phyloP scores from a whole-genome alignment of 305 asterid species.

The Fraxinus angustifolia region DNA sequence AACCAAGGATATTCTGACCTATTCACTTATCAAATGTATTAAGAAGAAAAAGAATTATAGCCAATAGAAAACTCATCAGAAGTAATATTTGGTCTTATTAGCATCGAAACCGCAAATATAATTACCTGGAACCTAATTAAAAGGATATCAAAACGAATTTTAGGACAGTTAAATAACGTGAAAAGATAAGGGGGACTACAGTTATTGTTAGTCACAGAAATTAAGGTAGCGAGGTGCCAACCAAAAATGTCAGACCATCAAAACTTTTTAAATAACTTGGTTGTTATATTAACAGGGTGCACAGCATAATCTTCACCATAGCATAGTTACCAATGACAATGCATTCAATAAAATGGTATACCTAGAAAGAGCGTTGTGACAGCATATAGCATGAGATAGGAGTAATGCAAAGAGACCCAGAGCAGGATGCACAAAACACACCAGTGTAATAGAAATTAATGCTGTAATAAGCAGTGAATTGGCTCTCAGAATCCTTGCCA shows the following conservation, averaged over 20 bases:
- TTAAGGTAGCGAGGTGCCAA: neutral
- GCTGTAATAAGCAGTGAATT: conserved; percentile 57
- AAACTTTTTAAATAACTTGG: neutral
- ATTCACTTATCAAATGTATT: neutral
- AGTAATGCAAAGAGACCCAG: conserved; percentile 76
- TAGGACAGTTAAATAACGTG: neutral
- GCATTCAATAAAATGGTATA: conserved; percentile 18
- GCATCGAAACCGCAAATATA: neutral
- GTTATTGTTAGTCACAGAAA: neutral
- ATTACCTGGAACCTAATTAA: neutral
- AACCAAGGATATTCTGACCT: neutral
- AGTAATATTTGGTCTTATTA: neutral
- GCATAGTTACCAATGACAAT: neutral
- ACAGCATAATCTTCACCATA: neutral
- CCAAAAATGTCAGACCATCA: neutral
- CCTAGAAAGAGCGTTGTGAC: conserved; percentile 82
- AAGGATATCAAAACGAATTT: neutral
- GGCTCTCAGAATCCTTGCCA: conserved; percentile 53
- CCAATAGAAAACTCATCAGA: neutral
- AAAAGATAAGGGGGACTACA: neutral
- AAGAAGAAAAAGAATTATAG: neutral
- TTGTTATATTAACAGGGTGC: neutral
- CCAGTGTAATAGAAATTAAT: conserved; percentile 55
- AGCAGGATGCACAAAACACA: conserved; percentile 84
- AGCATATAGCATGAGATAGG: conserved; percentile 62